phyloP scores from a whole-genome alignment of 148 eudicot species.

The Chenopodium album region DNA sequence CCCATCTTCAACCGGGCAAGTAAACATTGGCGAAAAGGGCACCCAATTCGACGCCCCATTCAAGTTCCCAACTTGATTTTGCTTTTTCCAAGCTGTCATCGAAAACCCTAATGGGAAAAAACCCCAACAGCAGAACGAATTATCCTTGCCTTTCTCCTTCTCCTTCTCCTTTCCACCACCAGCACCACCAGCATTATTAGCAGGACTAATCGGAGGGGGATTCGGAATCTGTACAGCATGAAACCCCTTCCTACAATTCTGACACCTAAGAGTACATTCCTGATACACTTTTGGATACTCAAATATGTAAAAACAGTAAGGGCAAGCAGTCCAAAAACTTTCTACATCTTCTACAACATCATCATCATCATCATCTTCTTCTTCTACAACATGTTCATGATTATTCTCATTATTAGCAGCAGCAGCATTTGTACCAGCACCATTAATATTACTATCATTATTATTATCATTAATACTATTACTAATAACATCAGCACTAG shows the following conservation, averaged over 20 bases:
- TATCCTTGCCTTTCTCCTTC: constrained; percentile 26
- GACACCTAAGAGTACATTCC: constrained; percentile 73
- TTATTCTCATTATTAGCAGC: not conserved
- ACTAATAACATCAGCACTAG: not conserved
- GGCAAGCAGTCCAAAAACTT: constrained; percentile 87
- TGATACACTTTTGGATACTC: constrained; percentile 60
- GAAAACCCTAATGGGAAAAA: constrained; percentile 81
- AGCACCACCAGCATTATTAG: not conserved
- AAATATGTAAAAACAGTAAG: constrained; percentile 72
- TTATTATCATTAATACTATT: not conserved
- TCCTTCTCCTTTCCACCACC: constrained; percentile 17
- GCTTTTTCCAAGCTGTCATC: constrained; percentile 54
- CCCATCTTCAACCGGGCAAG: constrained; percentile 36
- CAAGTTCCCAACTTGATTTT: constrained; percentile 23
- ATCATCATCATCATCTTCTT: constrained; percentile 2
- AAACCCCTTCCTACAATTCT: constrained; percentile 79
- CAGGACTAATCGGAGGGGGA: constrained; percentile 49
- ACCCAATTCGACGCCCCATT: constrained; percentile 56
- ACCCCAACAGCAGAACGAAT: constrained; percentile 80
- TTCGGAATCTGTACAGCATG: constrained; percentile 57
- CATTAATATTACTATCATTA: not conserved
- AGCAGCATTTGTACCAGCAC: constrained; percentile 4
- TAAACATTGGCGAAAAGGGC: constrained; percentile 75
- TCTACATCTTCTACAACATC: constrained; percentile 19
- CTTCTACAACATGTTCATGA: not conserved